Evolutionary conservation across 2,329 filamentous ascomycete species (phyloP), one percentile per base, ranked within the genome.

Genomic region (Xylariales sp.): DNA sequence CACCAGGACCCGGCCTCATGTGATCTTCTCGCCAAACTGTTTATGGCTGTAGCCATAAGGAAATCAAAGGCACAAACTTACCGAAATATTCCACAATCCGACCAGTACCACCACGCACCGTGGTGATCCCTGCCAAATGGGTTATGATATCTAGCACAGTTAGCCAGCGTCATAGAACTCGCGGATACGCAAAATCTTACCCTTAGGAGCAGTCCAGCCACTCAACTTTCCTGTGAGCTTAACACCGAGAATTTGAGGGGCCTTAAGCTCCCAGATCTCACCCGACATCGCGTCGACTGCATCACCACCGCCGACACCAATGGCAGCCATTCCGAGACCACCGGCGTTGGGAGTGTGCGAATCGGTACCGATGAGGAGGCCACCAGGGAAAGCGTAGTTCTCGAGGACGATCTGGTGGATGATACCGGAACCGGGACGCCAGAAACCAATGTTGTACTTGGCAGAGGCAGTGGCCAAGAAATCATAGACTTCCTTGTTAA

Each of bases 361-460:
- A 67, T 97, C 91, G 53, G 91, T 97, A 65, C 93, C 93, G 61
- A 97, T 97, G 62, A 98, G 81, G 42, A 98, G 81, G 79, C 85
- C 91, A 78, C 93, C 93, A 50, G 93, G 93, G 84, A 97, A 97
- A 65, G 90, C 90, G 67, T 97, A 97, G 78, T 97, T 97, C 75
- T 98, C 93, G 42, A 97, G 81, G 48, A 97, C 70, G 61, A 97
- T 97, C 76, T 97, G 93, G 74, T 98, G 93, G 56, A 98, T 98
- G 65, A 97, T 98, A 78, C 93, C 93, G 63, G 91, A 96, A 55
- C 93, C 93, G 50, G 93, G 93, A 67, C 81, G 88, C 93, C 93
- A 98, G 84, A 97, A 97, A 75, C 93, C 93, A 66, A 97, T 97
- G 78, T 97, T 91, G 78, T 97, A 98, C 77, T 97, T 98, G 61